These are phyloP conservation scores for Fusarium tjaetaba DNA, from an alignment of 2,329 filamentous ascomycete genomes.

Conservation along the genomic window DNA sequence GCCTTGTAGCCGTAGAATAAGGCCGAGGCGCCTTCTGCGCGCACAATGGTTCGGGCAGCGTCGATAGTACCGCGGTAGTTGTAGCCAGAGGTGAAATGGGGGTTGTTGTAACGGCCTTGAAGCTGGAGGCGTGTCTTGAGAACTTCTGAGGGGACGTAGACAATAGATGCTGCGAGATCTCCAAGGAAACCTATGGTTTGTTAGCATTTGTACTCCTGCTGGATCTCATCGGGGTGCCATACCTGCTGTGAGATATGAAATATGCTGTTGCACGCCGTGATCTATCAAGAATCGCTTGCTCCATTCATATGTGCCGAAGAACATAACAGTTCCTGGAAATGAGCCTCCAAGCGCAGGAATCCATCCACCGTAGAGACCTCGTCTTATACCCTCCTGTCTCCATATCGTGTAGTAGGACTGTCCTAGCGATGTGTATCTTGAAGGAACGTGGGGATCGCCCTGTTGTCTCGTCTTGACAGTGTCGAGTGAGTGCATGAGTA, in stretches of 20 bases:
- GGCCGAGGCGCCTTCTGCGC: constrained; percentile 82
- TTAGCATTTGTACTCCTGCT: not conserved
- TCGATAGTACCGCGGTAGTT: constrained; percentile 91
- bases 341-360: constrained; percentile 90
- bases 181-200: constrained; percentile 79
- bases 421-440: constrained; percentile 90
- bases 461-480: constrained; percentile 99
- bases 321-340: constrained; percentile 91
- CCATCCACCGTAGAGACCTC: constrained; percentile 94
- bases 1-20: constrained; percentile 98
- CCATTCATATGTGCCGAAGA: constrained; percentile 96
- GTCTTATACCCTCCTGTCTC: constrained; percentile 86
- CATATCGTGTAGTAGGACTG: constrained; percentile 93
- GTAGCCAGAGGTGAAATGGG: constrained; percentile 91
- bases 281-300: constrained; percentile 93
- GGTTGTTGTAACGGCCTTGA: constrained; percentile 95
- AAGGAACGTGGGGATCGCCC: constrained; percentile 91
- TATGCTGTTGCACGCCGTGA: constrained; percentile 78
- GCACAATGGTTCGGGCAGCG: constrained; percentile 85
- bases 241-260: constrained; percentile 90
- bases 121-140: constrained; percentile 96
- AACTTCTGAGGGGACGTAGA: constrained; percentile 97
- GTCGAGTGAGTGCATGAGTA: constrained; percentile 98
- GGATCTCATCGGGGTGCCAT: constrained; percentile 36
- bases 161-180: constrained; percentile 88